Conservation (phyloP, 1,284 basidiomycete genomes). For the Gomphus bonarii region DNA sequence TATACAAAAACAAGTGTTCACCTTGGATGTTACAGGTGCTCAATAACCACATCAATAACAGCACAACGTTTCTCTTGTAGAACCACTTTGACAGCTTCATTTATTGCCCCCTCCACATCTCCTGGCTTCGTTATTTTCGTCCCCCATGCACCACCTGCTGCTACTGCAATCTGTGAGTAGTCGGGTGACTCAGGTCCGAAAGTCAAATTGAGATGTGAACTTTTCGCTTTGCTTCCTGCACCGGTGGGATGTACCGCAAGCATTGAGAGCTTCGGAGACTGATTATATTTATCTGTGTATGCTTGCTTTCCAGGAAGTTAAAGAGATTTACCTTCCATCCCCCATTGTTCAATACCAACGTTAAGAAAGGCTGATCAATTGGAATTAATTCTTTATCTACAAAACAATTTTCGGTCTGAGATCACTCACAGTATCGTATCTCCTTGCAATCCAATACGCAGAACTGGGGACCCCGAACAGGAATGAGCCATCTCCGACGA, state of each 20-base stretch:
- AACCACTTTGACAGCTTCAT: slow-evolving; percentile 44
- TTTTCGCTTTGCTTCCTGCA: slow-evolving; percentile 35
- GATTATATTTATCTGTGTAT: not conserved
- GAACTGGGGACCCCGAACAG: slow-evolving; percentile 57
- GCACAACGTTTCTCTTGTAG: slow-evolving; percentile 50
- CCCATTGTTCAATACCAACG: slow-evolving; percentile 61
- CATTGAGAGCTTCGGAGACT: slow-evolving; percentile 57
- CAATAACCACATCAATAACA: slow-evolving; percentile 44
- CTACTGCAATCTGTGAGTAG: slow-evolving; percentile 42
- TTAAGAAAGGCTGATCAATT: slow-evolving; percentile 49
- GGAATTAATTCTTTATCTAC: not conserved
- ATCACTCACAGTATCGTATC: slow-evolving; percentile 47
- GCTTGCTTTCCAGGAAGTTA: not conserved
- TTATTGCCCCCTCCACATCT: slow-evolving; percentile 31
- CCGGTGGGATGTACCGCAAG: slow-evolving; percentile 52
- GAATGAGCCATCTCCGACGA: slow-evolving; percentile 62
- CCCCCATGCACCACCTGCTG: slow-evolving; percentile 56
- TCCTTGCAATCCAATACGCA: slow-evolving; percentile 59
- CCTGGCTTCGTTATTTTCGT: slow-evolving; percentile 28
- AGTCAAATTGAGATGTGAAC: slow-evolving; percentile 44
- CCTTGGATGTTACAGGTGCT: slow-evolving; percentile 17
- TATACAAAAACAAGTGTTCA: too few species aligned
- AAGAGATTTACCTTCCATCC: slow-evolving; percentile 44
- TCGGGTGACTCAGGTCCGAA: slow-evolving; percentile 59
- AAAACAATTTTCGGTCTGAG: not conserved